Base-by-base conservation (phyloP, 2,329 filamentous ascomycete genomes). In the Paracamarosporium sp. region DNA sequence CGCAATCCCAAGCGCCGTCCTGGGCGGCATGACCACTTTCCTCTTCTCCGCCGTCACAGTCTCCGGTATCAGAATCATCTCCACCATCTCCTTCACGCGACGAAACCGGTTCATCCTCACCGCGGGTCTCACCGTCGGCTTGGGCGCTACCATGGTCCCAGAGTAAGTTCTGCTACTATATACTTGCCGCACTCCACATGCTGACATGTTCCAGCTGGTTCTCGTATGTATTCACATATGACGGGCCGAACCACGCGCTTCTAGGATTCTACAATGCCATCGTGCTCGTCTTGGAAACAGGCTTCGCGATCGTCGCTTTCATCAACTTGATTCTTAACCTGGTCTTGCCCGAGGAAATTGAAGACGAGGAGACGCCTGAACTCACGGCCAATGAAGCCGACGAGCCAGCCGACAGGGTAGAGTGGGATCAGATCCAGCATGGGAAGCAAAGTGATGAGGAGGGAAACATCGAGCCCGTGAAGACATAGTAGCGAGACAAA, bases 81-180 rank as follows among this genome's bases (percentile, higher is more conserved):
- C 85, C 3, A 85, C 86, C 17, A 86, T 90, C 2, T 83, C 86
- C 0, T 93, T 94, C 72, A 92, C 86, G n/a, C 85, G 91, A 35
- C 87, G 92, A 50, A 93, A 90, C 67, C 85, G 92, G 24, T 95
- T 95, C 78, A 91, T 95, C 67, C 82, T 95, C 11, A 93, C 92
- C 0, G 89, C 90, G 0, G 86, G 88, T 0, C 80, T 95, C 30
- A 83, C 90, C 0, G 79, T 94, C 27, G 92, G 92, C 30, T 91
- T 91, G 62, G 78, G 81, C 46, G 80, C 80, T 0, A 82, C 78
- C 1, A 67, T 82, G 54, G 80, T 82, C 1, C 80, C 80, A 1
- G 73, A 66, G 68, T 76, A 69, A 68, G 72, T 70, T 38, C 54
- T 44, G 28, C 44, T 31, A 33, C 36, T 17, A 44, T 33, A 44